phyloP scores from a whole-genome alignment of 345 rosid species.

The Chamaenerion angustifolium region DNA sequence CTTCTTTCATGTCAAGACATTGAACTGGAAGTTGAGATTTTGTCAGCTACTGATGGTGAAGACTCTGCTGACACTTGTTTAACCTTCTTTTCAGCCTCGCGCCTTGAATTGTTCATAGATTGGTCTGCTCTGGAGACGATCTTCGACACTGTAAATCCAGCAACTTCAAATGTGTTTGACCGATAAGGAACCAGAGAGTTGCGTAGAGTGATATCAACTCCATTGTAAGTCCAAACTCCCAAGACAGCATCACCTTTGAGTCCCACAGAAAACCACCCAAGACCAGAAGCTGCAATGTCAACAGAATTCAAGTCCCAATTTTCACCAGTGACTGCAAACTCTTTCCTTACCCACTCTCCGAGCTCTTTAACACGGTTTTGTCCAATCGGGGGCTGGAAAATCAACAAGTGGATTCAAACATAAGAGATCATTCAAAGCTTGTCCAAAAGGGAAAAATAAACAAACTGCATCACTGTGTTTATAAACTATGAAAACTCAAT shows the following conservation, averaged over 20 bases:
- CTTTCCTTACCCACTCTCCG: slow-evolving; percentile 70
- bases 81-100: slow-evolving; percentile 31
- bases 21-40: too few species aligned
- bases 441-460: too few species aligned
- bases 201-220: slow-evolving; percentile 55
- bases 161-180: slow-evolving; percentile 54
- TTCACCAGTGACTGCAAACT: slow-evolving; percentile 42
- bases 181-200: slow-evolving; percentile 61
- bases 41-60: too few species aligned
- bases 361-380: slow-evolving; percentile 57
- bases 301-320: slow-evolving; percentile 75
- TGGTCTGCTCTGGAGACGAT: slow-evolving; percentile 81
- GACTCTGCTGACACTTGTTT: slow-evolving; percentile 8
- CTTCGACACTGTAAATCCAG: slow-evolving; percentile 79
- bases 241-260: slow-evolving; percentile 65
- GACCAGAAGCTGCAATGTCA: slow-evolving; percentile 72
- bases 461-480: too few species aligned
- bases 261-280: slow-evolving; percentile 83
- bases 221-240: slow-evolving; percentile 80
- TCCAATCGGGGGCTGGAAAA: slow-evolving; percentile 77
- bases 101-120: slow-evolving; percentile 27
- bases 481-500: too few species aligned
- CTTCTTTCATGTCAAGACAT: too few species aligned
- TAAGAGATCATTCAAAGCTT: neutral
- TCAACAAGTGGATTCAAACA: neutral